Percentiles rank a stretch among this genome's conserved stretches.
phyloP scores from a whole-genome alignment of 2,329 filamentous ascomycete species.

The Talaromyces islandicus region DNA sequence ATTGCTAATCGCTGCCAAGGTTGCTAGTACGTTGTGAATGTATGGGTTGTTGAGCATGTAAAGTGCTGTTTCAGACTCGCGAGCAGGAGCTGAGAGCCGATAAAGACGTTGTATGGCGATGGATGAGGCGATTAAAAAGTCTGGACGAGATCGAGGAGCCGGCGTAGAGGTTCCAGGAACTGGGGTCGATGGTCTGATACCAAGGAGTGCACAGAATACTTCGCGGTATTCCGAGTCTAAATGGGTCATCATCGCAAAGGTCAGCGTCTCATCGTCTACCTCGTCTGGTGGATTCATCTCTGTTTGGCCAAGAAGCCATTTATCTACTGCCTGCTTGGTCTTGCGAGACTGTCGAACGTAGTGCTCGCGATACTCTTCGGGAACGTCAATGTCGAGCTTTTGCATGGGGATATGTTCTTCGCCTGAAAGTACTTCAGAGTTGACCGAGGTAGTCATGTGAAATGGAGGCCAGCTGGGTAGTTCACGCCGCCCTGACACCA shows the following conservation, averaged over 20 bases:
- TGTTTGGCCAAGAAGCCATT: constrained; percentile 77
- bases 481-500: constrained; percentile 81
- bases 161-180: constrained; percentile 60
- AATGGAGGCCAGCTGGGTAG: constrained; percentile 87
- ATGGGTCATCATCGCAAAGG: constrained; percentile 89
- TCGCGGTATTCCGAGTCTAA: constrained; percentile 69
- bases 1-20: constrained; percentile 77
- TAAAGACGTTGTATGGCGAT: constrained; percentile 81
- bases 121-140: constrained; percentile 68
- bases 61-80: constrained; percentile 79
- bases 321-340: constrained; percentile 83
- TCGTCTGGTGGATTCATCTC: constrained; percentile 76
- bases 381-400: constrained; percentile 89
- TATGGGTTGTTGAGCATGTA: constrained; percentile 77
- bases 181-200: constrained; percentile 50
- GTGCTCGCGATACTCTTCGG: constrained; percentile 86
- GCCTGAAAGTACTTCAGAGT: constrained; percentile 51
- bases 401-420: constrained; percentile 55
- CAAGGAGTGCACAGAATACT: constrained; percentile 74
- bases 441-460: constrained; percentile 57
- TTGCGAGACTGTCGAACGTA: constrained; percentile 90
- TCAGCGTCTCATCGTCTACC: constrained; percentile 87
- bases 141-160: constrained; percentile 58
- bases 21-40: constrained; percentile 80
- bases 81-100: constrained; percentile 63